phyloP scores from a whole-genome alignment of 768 basidiomycete genomes.

The Clathrus columnatus region DNA sequence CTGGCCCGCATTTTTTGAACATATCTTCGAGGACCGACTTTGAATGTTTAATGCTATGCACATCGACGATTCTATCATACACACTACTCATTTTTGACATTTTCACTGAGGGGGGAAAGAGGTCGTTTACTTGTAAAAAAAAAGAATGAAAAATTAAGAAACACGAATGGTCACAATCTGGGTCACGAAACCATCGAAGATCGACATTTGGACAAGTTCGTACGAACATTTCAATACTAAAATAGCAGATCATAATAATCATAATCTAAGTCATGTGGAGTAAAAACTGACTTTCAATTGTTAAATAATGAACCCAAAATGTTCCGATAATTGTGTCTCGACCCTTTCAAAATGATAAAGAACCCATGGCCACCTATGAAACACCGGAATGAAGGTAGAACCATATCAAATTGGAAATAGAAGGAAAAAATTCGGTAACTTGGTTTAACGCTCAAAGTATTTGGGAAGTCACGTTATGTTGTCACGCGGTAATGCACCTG shows the following conservation, averaged over 20 bases:
- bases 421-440: no score
- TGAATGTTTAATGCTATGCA: constrained; percentile 4
- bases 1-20: constrained; percentile 9
- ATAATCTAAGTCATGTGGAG: no score
- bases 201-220: no score
- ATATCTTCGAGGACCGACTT: neutral
- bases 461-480: neutral
- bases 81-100: neutral
- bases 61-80: constrained; percentile 5
- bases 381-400: no score
- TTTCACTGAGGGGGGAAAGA: neutral
- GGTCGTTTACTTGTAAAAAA: neutral
- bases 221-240: no score
- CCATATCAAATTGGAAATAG: no score
- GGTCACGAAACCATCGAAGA: neutral
- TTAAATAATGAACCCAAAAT: no score
- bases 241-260: no score
- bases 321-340: no score
- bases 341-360: no score
- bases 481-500: neutral
- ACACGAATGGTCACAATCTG: neutral
- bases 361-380: no score
- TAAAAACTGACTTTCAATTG: no score
- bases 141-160: neutral
- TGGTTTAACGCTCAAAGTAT: neutral